These are phyloP conservation scores for Colletotrichum aenigma DNA, from an alignment of 2,329 filamentous ascomycete species.

Conservation along the genomic window DNA sequence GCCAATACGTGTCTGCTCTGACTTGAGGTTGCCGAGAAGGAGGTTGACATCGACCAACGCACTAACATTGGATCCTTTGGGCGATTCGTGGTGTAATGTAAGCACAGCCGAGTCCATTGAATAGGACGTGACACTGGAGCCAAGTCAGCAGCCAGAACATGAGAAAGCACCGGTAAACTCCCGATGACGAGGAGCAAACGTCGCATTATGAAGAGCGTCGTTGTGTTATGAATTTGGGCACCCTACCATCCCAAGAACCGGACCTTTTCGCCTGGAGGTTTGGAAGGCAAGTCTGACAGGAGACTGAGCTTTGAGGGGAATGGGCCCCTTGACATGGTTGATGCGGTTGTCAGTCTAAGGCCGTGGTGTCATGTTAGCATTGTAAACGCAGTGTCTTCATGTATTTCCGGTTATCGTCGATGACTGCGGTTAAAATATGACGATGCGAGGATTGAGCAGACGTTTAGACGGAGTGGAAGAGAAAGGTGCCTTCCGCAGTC, in stretches of 20 bases:
- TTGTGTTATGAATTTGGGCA: not conserved
- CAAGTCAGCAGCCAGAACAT: constrained; percentile 24
- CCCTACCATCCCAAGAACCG: constrained; percentile 88
- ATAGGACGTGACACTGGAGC: constrained; percentile 54
- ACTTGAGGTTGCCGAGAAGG: constrained; percentile 68
- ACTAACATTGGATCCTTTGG: constrained; percentile 45
- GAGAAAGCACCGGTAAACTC: not conserved
- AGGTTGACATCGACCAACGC: constrained; percentile 74
- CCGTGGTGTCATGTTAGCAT: not conserved
- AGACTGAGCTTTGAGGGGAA: constrained; percentile 69
- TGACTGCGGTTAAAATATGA: not conserved
- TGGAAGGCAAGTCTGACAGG: constrained; percentile 61
- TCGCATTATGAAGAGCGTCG: not conserved
- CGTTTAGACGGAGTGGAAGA: too few species aligned
- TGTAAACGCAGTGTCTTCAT: not conserved
- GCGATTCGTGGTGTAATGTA: constrained; percentile 71
- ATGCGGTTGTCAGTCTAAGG: not conserved
- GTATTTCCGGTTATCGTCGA: not conserved
- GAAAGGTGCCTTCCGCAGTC: not conserved
- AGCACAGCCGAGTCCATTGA: constrained; percentile 62
- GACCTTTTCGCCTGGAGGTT: constrained; percentile 73
- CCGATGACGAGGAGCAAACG: not conserved
- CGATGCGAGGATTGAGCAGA: not conserved
- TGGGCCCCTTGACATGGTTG: constrained; percentile 60
- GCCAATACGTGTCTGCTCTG: constrained; percentile 71